Evolutionary conservation across 2,329 filamentous ascomycete species (phyloP).

Genomic region (Verticillium klebahnii): DNA sequence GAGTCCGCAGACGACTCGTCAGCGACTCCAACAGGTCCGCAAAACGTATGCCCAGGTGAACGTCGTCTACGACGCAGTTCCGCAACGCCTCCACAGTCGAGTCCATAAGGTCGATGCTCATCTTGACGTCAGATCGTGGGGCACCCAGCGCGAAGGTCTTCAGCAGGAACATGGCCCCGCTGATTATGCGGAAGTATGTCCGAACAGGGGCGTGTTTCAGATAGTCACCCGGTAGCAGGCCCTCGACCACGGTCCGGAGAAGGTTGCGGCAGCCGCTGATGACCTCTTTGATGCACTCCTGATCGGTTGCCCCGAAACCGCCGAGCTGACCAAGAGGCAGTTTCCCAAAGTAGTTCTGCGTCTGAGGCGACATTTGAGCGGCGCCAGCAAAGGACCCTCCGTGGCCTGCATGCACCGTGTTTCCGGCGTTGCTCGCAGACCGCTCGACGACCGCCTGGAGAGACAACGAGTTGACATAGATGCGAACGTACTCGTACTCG

Average conservation of each 20-base stretch:
- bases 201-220: constrained; percentile 79
- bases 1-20: constrained; percentile 66
- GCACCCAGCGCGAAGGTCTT: constrained; percentile 82
- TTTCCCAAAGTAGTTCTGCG: constrained; percentile 60
- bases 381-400: constrained; percentile 27
- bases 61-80: constrained; percentile 77
- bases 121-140: constrained; percentile 70
- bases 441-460: constrained; percentile 93
- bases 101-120: constrained; percentile 72
- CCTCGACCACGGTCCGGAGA: constrained; percentile 72
- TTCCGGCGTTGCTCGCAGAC: constrained; percentile 70
- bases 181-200: constrained; percentile 83
- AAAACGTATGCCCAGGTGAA: constrained; percentile 80
- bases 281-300: constrained; percentile 71
- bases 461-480: constrained; percentile 91
- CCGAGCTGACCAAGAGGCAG: constrained; percentile 60
- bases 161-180: constrained; percentile 77
- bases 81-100: constrained; percentile 68
- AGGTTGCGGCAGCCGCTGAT: constrained; percentile 74
- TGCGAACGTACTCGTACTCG: constrained; percentile 91
- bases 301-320: constrained; percentile 61
- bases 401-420: constrained; percentile 26
- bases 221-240: constrained; percentile 67
- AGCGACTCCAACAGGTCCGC: constrained; percentile 77
- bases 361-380: constrained; percentile 54